Evolutionary conservation across 1,284 basidiomycete genomes (phyloP), one percentile per base, ranked within the genome.

Genomic region (Leccinum pachyderme): DNA sequence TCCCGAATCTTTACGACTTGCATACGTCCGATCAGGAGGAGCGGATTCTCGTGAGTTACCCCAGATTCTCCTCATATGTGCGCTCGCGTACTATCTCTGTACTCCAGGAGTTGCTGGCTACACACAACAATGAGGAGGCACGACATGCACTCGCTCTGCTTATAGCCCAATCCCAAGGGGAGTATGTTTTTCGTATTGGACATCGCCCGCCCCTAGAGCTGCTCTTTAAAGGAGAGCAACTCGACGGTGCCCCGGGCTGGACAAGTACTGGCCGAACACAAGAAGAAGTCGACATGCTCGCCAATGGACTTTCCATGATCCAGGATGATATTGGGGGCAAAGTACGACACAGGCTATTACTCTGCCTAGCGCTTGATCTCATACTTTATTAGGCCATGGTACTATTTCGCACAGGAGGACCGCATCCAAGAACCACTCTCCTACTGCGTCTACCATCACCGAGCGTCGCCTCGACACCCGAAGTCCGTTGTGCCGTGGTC

Each of bases 401-500:
- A 33, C 70, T 91, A 27, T 81, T 83, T 56, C 77, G 82, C 49
- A 67, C 65, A 35, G 73, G 68, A 52, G 69, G 68, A 2, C 72
- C 70, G 1, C 80, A 82, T 63, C 78, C 84, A 45, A 77, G 87
- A 59, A 75, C 76, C 31, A 77, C 81, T 12, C 67, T 89, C 12
- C 71, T 92, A 24, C 70, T 91, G 58, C 81, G 89, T 59, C 70
- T 92, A 59, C 89, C 88, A 58, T 86, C 89, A 37, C 80, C 81
- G 9, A 85, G 78, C 61, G 84, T 91, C 2, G 81, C 86, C 28
- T 71, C 83, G 35, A 88, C 86, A 22, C 86, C 91, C 13, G 96
- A 99, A 74, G 92, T 98, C 2, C 84, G 96, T 25, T 93, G 95
- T 60, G 95, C 95, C 0, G 94, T 97, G 2, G 92, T 98, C 8